Evolutionary conservation across 345 rosid genomes (phyloP).

Genomic region (Salix viminalis): DNA sequence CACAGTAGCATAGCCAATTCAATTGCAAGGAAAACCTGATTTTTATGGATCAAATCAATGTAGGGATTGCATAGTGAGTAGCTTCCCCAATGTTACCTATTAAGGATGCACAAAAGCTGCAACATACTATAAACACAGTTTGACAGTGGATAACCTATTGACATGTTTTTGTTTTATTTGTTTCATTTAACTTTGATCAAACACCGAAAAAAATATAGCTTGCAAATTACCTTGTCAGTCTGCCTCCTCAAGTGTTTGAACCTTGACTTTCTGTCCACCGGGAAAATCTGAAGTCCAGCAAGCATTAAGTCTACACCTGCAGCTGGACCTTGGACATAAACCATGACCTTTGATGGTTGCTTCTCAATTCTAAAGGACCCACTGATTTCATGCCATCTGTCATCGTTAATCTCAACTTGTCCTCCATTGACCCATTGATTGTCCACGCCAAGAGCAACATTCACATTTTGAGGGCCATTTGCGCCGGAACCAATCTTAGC

Average conservation of each 20-base stretch:
- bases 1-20: too few species aligned
- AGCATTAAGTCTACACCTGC: constrained; percentile 76
- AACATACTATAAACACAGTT: background rate
- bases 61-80: background rate
- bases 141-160: background rate
- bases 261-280: constrained; percentile 60
- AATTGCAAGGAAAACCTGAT: too few species aligned
- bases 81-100: background rate
- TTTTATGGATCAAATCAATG: background rate
- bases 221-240: constrained; percentile 55
- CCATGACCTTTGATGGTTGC: constrained; percentile 71
- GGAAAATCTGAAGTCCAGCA: constrained; percentile 76
- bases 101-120: background rate
- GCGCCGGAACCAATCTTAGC: constrained; percentile 58
- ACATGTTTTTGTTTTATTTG: background rate
- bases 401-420: constrained; percentile 66
- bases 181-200: constrained; percentile 1
- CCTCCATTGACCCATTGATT: constrained; percentile 93
- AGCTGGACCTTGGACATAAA: constrained; percentile 81
- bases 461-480: constrained; percentile 68
- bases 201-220: background rate
- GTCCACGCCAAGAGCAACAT: constrained; percentile 81
- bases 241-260: constrained; percentile 56
- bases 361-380: constrained; percentile 93
- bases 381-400: constrained; percentile 81